phyloP scores from a whole-genome alignment of 345 rosid species.

The Citropsis articulata region DNA sequence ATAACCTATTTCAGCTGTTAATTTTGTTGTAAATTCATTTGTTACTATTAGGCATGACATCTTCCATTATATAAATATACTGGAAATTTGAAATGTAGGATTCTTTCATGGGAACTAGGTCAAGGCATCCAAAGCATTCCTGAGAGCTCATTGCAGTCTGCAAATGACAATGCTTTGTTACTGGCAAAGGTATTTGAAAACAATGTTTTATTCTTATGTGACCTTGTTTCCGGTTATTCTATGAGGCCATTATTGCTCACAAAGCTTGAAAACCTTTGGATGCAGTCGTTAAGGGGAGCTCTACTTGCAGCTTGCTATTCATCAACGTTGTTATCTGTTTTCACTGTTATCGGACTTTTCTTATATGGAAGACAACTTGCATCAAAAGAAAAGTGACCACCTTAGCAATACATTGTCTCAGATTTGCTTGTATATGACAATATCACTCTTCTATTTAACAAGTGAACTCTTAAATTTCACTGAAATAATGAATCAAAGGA shows the following conservation, averaged over 20 bases:
- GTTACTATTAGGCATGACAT: background rate
- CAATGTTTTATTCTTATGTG: background rate
- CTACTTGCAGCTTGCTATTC: slow-evolving; percentile 59
- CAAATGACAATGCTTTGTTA: slow-evolving; percentile 83
- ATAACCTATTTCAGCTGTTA: slow-evolving; percentile 12
- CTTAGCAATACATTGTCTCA: slow-evolving; percentile 10
- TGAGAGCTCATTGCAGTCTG: slow-evolving; percentile 79
- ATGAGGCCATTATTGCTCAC: background rate
- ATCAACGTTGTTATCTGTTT: slow-evolving; percentile 60
- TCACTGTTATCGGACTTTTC: slow-evolving; percentile 59
- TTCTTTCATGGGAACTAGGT: slow-evolving; percentile 78
- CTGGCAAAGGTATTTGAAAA: slow-evolving; percentile 64
- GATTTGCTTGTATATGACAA: slow-evolving; percentile 3
- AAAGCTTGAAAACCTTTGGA: slow-evolving; percentile 8
- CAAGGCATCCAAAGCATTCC: slow-evolving; percentile 74
- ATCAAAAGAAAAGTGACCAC: slow-evolving; percentile 50
- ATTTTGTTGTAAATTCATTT: background rate
- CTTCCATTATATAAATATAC: background rate
- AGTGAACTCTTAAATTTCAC: background rate
- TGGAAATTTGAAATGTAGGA: slow-evolving; percentile 40
- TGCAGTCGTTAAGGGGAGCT: slow-evolving; percentile 85
- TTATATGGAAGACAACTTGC: slow-evolving; percentile 60
- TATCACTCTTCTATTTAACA: background rate
- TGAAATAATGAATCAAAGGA: background rate
- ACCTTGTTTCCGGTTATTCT: slow-evolving; percentile 4